Conservation (phyloP, 2,329 filamentous ascomycete species). For the Graphiopsis chlorocephala region DNA sequence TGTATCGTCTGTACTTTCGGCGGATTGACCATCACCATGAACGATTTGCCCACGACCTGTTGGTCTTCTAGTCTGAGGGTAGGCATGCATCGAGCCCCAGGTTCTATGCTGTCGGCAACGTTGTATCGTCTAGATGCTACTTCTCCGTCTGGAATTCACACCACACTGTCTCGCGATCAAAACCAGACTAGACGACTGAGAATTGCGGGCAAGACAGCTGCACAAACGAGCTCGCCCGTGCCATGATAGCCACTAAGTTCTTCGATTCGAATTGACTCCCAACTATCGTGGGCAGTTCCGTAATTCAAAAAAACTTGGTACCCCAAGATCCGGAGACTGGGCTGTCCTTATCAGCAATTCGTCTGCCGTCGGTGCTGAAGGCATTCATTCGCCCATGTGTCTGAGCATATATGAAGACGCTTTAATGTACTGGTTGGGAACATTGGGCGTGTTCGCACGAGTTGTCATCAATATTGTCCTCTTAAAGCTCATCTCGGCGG, state of each 20-base stretch:
- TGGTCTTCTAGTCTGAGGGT: neutral
- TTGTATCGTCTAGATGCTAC: neutral
- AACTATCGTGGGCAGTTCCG: no score
- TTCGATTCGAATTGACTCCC: no score
- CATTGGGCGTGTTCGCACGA: neutral
- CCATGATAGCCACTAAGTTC: no score
- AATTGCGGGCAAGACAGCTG: no score
- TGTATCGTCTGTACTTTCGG: neutral
- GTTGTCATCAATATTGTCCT: neutral
- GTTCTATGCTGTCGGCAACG: neutral
- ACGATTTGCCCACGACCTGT: neutral
- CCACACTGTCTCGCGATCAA: neutral
- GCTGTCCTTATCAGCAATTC: no score
- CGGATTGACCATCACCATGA: neutral
- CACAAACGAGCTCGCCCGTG: no score
- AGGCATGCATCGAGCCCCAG: neutral
- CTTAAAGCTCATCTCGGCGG: neutral
- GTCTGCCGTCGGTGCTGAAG: no score
- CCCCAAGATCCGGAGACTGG: no score
- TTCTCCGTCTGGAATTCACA: neutral
- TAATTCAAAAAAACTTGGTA: no score
- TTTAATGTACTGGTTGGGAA: neutral
- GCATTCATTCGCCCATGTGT: no score
- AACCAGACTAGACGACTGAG: neutral
- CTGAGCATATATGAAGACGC: no score